A percentile compares a stretch with the other conserved stretches of the same genome.
Evolutionary conservation across 371 early-diverging fungal species (phyloP).

Genomic region (Haplosporangium sp.): DNA sequence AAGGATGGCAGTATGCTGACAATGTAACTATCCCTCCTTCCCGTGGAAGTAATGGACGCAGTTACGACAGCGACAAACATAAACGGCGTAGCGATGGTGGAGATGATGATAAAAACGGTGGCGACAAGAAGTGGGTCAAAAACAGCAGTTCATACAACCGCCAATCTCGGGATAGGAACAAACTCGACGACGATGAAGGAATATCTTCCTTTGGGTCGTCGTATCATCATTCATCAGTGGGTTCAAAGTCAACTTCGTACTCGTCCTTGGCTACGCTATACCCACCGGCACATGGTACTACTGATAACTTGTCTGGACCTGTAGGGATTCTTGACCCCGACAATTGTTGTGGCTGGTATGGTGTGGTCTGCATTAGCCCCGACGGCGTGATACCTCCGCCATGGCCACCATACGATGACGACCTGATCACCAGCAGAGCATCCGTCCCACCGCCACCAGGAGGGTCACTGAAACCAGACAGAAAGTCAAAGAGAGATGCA

Average conservation of each 20-base stretch:
- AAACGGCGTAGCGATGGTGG: too few relatives aligned
- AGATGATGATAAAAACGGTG: too few relatives aligned
- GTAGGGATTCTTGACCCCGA: conserved; percentile 13
- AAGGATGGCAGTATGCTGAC: conserved; percentile 46
- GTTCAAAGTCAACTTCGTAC: too few relatives aligned
- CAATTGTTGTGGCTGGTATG: conserved; percentile 48
- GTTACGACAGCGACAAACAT: too few relatives aligned
- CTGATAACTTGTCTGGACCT: background rate
- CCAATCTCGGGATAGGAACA: too few relatives aligned
- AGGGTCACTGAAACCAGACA: conserved; percentile 2
- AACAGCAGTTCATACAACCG: too few relatives aligned
- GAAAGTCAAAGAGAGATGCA: background rate
- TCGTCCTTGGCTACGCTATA: too few relatives aligned
- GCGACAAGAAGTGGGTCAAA: too few relatives aligned
- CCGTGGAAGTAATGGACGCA: too few relatives aligned
- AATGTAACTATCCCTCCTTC: conserved; percentile 13
- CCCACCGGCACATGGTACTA: background rate
- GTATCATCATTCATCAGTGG: too few relatives aligned
- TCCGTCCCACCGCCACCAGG: background rate
- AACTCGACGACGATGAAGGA: too few relatives aligned
- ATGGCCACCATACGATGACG: conserved; percentile 44
- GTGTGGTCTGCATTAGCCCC: conserved; percentile 46
- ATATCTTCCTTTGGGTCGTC: too few relatives aligned
- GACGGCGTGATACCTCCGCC: conserved; percentile 38
- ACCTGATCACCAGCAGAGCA: conserved; percentile 19